phyloP scores from a whole-genome alignment of 1,284 basidiomycete species.

The Phlebopus sp. region DNA sequence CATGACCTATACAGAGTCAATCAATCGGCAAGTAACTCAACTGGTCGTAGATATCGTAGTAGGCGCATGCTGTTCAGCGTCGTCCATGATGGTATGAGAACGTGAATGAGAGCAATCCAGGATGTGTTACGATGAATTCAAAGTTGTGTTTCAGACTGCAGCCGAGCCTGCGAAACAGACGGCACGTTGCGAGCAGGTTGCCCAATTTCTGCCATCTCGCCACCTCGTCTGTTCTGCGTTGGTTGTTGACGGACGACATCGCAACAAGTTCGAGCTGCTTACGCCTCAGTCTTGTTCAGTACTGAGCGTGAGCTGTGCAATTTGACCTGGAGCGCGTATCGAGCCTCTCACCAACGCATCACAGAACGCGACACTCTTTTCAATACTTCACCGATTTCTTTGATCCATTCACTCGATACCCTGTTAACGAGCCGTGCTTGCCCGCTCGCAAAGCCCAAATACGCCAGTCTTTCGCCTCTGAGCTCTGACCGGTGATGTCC shows the following conservation, averaged over 20 bases:
- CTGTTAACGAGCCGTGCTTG: slow-evolving; percentile 9
- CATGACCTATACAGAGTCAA: too few relatives aligned
- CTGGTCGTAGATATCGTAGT: too few relatives aligned
- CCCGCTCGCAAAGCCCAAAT: neutral
- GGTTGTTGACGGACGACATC: slow-evolving; percentile 34
- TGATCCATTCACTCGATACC: slow-evolving; percentile 32
- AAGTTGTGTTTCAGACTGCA: slow-evolving; percentile 13
- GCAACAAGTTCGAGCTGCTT: slow-evolving; percentile 28
- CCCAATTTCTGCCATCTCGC: slow-evolving; percentile 12
- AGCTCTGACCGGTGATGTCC: slow-evolving; percentile 41
- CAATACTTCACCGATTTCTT: slow-evolving; percentile 18
- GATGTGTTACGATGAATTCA: too few relatives aligned
- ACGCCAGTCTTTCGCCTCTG: slow-evolving; percentile 8
- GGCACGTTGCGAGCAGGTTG: slow-evolving; percentile 20
- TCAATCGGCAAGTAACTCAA: too few relatives aligned
- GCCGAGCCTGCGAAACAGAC: slow-evolving; percentile 28
- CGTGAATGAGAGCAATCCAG: too few relatives aligned
- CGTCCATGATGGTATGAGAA: too few relatives aligned
- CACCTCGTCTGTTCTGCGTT: slow-evolving; percentile 29
- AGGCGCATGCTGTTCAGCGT: too few relatives aligned
- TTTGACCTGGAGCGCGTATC: slow-evolving; percentile 34
- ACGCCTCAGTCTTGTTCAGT: slow-evolving; percentile 24
- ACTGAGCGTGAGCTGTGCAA: slow-evolving; percentile 32
- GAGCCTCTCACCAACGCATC: slow-evolving; percentile 34
- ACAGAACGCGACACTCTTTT: slow-evolving; percentile 47